phyloP scores from a whole-genome alignment of 805 yeast genomes.

The Candida railenensis region DNA sequence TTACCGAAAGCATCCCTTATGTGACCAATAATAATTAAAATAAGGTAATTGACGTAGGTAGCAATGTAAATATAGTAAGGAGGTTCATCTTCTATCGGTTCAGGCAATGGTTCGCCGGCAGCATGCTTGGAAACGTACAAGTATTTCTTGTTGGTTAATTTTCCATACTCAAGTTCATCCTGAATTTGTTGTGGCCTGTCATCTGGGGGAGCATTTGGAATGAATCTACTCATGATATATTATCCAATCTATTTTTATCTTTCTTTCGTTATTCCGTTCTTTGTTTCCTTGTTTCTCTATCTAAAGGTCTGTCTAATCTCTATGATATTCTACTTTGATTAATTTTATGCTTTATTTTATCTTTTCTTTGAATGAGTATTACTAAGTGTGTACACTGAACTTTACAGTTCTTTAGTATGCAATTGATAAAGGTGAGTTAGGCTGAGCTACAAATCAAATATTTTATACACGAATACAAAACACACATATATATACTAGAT shows the following conservation, averaged over 20 bases:
- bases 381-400: too few relatives aligned
- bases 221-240: constrained; percentile 11
- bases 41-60: constrained; percentile 82
- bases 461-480: too few relatives aligned
- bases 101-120: constrained; percentile 54
- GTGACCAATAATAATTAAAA: constrained; percentile 86
- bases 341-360: too few relatives aligned
- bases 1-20: constrained; percentile 85
- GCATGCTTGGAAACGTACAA: constrained; percentile 62
- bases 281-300: neutral
- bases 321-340: too few relatives aligned
- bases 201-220: constrained; percentile 42
- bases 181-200: constrained; percentile 27
- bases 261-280: neutral
- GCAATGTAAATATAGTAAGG: constrained; percentile 75
- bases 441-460: too few relatives aligned
- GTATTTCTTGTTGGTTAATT: constrained; percentile 61
- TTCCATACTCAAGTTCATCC: constrained; percentile 71
- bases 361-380: too few relatives aligned
- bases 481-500: too few relatives aligned
- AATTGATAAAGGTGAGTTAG: too few relatives aligned
- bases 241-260: too few relatives aligned
- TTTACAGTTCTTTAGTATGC: too few relatives aligned
- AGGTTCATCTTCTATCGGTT: constrained; percentile 79
- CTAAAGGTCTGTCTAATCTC: too few relatives aligned